Conservation (phyloP, 345 rosid genomes). For the Rhodomyrtus tomentosa region DNA sequence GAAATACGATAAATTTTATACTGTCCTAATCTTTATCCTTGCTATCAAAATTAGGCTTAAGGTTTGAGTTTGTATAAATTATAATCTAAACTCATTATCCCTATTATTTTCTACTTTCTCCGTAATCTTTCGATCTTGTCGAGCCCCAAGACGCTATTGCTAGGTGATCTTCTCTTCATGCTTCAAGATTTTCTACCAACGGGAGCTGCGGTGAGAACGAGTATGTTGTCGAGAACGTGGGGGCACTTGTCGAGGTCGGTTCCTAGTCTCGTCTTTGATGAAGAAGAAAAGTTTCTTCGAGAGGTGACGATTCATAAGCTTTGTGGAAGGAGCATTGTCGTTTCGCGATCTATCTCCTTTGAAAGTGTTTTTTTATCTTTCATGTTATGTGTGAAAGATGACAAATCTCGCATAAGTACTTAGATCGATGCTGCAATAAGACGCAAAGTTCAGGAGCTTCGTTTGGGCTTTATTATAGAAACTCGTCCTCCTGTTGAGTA, state of each 20-base stretch:
- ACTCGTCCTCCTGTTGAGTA: not conserved
- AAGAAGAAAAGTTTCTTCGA: not conserved
- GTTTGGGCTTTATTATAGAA: not conserved
- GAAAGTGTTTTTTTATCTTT: not conserved
- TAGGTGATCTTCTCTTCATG: not conserved
- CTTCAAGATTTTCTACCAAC: not conserved
- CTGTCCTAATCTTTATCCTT: too few relatives aligned
- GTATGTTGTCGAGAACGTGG: slow-evolving; percentile 5
- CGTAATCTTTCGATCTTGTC: not conserved
- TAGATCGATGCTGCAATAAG: not conserved
- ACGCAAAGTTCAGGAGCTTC: not conserved
- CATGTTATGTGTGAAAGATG: not conserved
- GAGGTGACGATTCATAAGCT: not conserved
- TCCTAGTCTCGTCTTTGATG: not conserved
- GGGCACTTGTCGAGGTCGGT: not conserved
- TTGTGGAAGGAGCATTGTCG: slow-evolving; percentile 3
- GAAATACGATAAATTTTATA: too few relatives aligned
- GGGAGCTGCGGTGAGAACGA: not conserved
- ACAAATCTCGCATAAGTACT: not conserved
- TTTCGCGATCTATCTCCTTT: not conserved
- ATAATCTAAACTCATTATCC: too few relatives aligned
- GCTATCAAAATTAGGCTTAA: too few relatives aligned
- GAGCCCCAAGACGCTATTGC: not conserved
- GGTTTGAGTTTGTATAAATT: too few relatives aligned
- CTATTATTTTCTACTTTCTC: not conserved